phyloP scores from a whole-genome alignment of 768 basidiomycete genomes.

The Cystobasidium tubakii region DNA sequence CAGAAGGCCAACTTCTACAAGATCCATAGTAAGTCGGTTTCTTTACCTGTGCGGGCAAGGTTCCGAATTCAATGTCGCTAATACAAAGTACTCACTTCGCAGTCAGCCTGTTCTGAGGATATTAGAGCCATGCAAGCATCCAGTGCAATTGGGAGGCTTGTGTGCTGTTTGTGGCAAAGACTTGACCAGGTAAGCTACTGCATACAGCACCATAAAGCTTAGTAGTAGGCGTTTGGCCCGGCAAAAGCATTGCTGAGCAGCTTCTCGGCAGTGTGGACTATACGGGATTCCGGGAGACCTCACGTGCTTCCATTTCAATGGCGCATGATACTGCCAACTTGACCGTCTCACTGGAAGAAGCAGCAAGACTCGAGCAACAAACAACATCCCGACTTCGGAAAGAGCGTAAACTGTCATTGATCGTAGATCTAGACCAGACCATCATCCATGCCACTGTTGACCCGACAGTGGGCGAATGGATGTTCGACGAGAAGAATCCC shows the following conservation, averaged over 20 bases:
- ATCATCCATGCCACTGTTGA: constrained; percentile 98
- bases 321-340: constrained; percentile 69
- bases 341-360: constrained; percentile 79
- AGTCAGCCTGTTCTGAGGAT: constrained; percentile 55
- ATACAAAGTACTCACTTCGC: not conserved
- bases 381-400: constrained; percentile 71
- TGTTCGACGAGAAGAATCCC: constrained; percentile 73
- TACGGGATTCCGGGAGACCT: constrained; percentile 76
- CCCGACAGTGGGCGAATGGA: constrained; percentile 97
- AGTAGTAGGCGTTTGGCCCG: too few species aligned
- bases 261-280: constrained; percentile 62
- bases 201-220: not conserved
- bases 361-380: constrained; percentile 76
- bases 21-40: constrained; percentile 36
- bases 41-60: not conserved
- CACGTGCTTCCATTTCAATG: constrained; percentile 84
- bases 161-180: constrained; percentile 94
- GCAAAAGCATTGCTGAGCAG: too few species aligned
- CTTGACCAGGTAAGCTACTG: constrained; percentile 67
- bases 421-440: constrained; percentile 98
- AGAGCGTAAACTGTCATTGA: constrained; percentile 75
- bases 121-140: constrained; percentile 91
- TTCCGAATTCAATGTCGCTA: not conserved
- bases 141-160: constrained; percentile 81
- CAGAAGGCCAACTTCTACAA: constrained; percentile 32